Evolutionary conservation across 495 filamentous ascomycete species (phyloP), one percentile per base, ranked within the genome.

Genomic region (Stereocaulon alpinum): DNA sequence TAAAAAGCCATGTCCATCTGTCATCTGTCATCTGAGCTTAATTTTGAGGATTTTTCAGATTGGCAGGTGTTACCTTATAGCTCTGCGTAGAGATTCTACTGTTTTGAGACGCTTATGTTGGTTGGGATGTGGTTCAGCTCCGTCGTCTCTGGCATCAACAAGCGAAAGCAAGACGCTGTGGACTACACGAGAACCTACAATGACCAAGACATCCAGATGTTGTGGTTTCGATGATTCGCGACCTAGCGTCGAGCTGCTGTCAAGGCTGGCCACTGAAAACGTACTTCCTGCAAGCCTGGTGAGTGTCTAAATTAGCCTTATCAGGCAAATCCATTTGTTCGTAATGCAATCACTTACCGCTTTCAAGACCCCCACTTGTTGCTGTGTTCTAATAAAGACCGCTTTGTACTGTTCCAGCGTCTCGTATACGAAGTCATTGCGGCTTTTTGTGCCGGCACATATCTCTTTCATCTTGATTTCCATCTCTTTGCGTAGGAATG

Each of bases 401-500:
- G 86, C 83, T 48, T 86, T 80, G 68, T 96, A 98, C 77, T 88
- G 86, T 55, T 84, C 81, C 43, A 98, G 70, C 65, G 84, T 94
- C 69, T 92, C 82, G 49, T 83, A 76, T 30, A 97, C 81, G 24
- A 97, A 85, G 27, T 82, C 81, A 40, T 80, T 79, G 44, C 82
- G 83, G 14, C 84, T 84, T 58, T 82, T 84, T 18, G 78, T 80
- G n/a, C 94, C 94, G 55, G 88, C 89, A 71, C 93, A 96, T 51
- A 98, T 95, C 56, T 87, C 87, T 66, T 89, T 89, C 91, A 98
- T 94, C 63, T 87, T 85, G 58, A 86, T 70, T 71, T 98, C 93
- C 90, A 95, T 95, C 76, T 98, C 92, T 71, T 98, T 97, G 29
- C 93, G 82, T 44, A 98, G 74, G 69, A 97, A 97, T n/a, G 93